Evolutionary conservation across 306 rosid genomes (phyloP), one percentile per base, ranked within the genome.

Genomic region (Lathyrus tuberosus): DNA sequence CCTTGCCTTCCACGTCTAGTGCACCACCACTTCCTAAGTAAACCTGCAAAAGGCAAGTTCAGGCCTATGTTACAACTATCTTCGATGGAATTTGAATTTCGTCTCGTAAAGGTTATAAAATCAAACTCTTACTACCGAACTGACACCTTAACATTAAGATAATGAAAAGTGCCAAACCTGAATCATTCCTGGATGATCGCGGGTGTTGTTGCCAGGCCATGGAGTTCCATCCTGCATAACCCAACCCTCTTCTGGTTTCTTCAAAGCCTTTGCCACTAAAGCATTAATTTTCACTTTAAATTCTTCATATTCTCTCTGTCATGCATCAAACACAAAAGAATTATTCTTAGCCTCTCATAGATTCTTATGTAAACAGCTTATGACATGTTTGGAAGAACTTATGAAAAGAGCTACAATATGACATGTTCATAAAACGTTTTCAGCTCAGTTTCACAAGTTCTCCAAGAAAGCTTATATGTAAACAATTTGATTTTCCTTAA

Each of bases 141-240:
- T 42, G 47, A 42, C 47, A 42, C 1, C 53, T 6, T 47, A 47
- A 15, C 9, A 14, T 17, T 47, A 47, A 47, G 53, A n/a, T 47
- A 9, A 49, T 24, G 58, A 51, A 51, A 51, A 18, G 28, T 22
- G 44, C 22, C 81, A 38, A 80, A 93, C 98, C 97, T 93, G 98
- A 76, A 93, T 90, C 83, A 93, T 88, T 77, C 96, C 96, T 3
- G 96, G 91, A 73, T 93, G 97, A 64, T 93, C 98, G 22, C 90
- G 94, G 76, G 86, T 90, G 86, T 40, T 88, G 78, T 92, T 85
- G 3, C 97, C 98, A 3, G 98, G 98, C 98, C 97, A 93, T 35
- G 91, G 97, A 58, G 92, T 85, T 60, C 94, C 97, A 80, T 90
- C 98, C 11, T 95, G 94, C 97, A 90, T 93, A 58, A 79, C 77